Evolutionary conservation across 495 filamentous ascomycete genomes (phyloP).

Genomic region (Aspergillus cavernicola): DNA sequence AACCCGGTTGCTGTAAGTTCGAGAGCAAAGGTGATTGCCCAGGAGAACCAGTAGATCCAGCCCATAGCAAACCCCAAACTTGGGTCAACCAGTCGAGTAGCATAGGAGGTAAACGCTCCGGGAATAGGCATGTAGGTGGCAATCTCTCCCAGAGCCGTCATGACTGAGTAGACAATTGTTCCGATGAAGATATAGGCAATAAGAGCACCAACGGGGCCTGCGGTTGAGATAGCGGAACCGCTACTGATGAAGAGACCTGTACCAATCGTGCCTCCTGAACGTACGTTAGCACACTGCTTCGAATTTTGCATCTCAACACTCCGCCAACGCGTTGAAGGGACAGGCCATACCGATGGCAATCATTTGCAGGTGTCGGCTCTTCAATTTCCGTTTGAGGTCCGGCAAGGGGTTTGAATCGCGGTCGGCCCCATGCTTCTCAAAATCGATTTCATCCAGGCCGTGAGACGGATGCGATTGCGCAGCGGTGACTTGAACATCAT

Average conservation of each 20-base stretch:
- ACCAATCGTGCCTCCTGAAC: conserved; percentile 70
- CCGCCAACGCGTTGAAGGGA: background rate
- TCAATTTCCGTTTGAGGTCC: conserved; percentile 57
- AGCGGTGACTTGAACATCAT: conserved; percentile 25
- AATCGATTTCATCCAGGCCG: conserved; percentile 33
- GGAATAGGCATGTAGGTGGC: conserved; percentile 74
- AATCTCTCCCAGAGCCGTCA: conserved; percentile 64
- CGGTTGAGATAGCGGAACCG: conserved; percentile 60
- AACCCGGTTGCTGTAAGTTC: conserved; percentile 71
- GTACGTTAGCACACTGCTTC: conserved; percentile 32
- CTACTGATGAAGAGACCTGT: conserved; percentile 79
- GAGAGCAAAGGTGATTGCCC: conserved; percentile 66
- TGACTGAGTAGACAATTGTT: conserved; percentile 57
- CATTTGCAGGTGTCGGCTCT: conserved; percentile 69
- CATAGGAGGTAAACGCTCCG: conserved; percentile 72
- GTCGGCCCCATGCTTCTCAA: conserved; percentile 41
- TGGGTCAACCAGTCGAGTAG: conserved; percentile 66
- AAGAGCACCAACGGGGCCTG: conserved; percentile 66
- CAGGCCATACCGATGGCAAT: conserved; percentile 60
- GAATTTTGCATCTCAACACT: conserved; percentile 17
- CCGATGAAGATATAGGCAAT: conserved; percentile 66
- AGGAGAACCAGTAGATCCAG: conserved; percentile 70
- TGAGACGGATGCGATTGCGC: conserved; percentile 10
- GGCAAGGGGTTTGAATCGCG: conserved; percentile 40
- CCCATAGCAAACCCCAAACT: conserved; percentile 76